Base-by-base conservation (phyloP, 768 basidiomycete genomes). In the Nidularia sp. region DNA sequence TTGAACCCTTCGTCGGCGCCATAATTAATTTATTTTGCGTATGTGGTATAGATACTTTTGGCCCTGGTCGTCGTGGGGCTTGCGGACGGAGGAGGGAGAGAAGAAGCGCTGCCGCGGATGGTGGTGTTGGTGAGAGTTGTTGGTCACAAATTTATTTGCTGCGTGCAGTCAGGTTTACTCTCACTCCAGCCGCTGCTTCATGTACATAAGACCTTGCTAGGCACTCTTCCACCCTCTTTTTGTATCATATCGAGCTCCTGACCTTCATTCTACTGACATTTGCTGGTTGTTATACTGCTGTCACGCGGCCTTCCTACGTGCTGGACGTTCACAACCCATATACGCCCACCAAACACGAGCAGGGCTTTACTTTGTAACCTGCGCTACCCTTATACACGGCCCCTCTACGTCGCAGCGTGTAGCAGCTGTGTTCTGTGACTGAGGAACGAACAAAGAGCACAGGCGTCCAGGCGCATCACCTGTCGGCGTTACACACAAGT, bases 1-100 rank as follows among this genome's bases (percentile, higher is more conserved):
- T 79, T 54, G 56, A 52, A 57, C 67, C 60, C 58, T 70, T 71
- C 48, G 65, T 60, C 45, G 61, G 62, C 52, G 70, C 63, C 70
- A 74, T 74, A 3, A 45, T 45, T 15, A 10, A 12, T 41, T 9
- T 45, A 13, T 13, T 29, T 45, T 25, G 44, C n/a, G 44, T 41
- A 12, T 41, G 10, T 12, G 5, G 13, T 32, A 34, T 22, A 43
- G 36, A 18, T 15, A 32, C 7, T n/a, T 41, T 41, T 10, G 15
- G 39, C 5, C 39, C 10, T 15, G 12, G 39, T 15, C 15, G 39
- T 15, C 15, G 25, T 29, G 25, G 25, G 25, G 25, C 25, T 29
- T 29, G 25, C 25, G 25, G 25, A 29, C 25, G 25, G 25, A 29
- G 25, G 25, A 29, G 25, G 25, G 25, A 29, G 25, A 29, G 25